Evolutionary conservation across 257 asterid species (phyloP).

Genomic region (Solanum chilense): DNA sequence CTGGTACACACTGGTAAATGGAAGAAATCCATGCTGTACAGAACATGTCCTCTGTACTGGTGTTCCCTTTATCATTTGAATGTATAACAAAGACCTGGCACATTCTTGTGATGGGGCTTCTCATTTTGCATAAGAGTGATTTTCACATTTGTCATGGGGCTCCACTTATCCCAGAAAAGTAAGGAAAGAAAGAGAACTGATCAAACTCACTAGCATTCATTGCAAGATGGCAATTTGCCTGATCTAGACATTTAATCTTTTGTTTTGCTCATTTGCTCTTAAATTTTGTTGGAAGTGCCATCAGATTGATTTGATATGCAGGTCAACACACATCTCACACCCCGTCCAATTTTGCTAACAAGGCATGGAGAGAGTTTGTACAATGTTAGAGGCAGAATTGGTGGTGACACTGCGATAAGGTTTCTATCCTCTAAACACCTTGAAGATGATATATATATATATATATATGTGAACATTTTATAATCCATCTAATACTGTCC

Average conservation of each 20-base stretch:
- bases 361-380: conserved; percentile 96
- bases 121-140: background rate
- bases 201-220: background rate
- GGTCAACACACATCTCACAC: conserved; percentile 98
- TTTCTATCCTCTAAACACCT: conserved; percentile 6
- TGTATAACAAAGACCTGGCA: background rate
- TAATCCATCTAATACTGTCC: background rate
- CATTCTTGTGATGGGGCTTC: background rate
- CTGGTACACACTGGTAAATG: background rate
- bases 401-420: conserved; percentile 95
- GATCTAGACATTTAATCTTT: background rate
- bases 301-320: conserved; percentile 17
- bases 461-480: background rate
- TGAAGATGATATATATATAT: background rate
- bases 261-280: background rate
- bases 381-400: conserved; percentile 96
- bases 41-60: background rate
- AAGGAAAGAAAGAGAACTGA: background rate
- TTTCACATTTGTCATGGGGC: background rate
- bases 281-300: background rate
- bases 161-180: background rate
- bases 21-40: background rate
- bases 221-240: background rate
- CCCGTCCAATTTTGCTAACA: conserved; percentile 96
- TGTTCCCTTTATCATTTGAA: background rate